Base-by-base conservation (phyloP, 176 grass and related monocot genomes). In the Cenchrus americanus region DNA sequence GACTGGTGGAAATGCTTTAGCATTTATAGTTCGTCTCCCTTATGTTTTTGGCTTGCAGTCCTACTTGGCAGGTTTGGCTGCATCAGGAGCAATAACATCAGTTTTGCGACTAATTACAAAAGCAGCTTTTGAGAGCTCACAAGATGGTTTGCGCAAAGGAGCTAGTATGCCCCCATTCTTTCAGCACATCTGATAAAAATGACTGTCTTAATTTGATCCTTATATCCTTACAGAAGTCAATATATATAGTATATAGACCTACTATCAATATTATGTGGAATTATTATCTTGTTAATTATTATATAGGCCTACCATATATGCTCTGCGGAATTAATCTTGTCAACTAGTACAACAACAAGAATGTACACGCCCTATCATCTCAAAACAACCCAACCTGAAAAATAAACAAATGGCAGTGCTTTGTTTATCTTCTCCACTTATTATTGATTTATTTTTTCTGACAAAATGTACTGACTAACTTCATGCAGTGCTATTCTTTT, bases 31-130 rank as follows among this genome's bases (percentile, higher is more conserved):
- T 14, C 11, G 4, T 12, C 15, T 10, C 5, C 6, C 30, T 59
- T 43, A 17, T 37, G 37, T 24, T 7, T 2, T 63, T 48, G 12
- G 40, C 30, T 58, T 64, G 24, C 77, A 79, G 61, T 79, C 61
- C 17, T 79, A 14, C 77, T 79, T 79, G 24, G 22, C 76, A 13
- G 76, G 76, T 65, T 50, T 79, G 23, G 59, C 43, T 21, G 76
- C 76, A 21, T 78, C 59, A 63, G 76, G 76, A 27, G 76, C 59
- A 64, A 47, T 78, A 21, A 79, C 60, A 17, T 65, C 76, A 27
- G 76, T 59, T 63, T 49, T 64, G 59, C 14, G 59, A 42, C 8
- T 78, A 18, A 32, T 78, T 48, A 78, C 76, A 21, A 64, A 64
- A 64, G 59, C 59, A 6, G 76, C 60, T 14, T 79, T 65, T 50